Evolutionary conservation across 1,284 basidiomycete species (phyloP), one percentile per base, ranked within the genome.

Genomic region (Cutaneotrichosporon cavernicola): DNA sequence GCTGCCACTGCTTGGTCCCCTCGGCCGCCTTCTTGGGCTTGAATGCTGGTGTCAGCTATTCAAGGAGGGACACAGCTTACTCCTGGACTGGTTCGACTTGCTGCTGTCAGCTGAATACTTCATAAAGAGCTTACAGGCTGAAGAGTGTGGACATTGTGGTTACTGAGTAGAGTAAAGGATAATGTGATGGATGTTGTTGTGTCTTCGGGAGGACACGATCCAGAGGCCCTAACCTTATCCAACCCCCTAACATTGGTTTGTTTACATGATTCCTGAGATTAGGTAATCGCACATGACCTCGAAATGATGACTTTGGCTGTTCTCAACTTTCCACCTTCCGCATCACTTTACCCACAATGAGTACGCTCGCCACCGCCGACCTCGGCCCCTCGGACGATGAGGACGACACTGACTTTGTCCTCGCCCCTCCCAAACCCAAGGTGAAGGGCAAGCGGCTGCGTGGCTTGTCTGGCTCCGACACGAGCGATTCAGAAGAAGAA

Each of bases 11-110:
- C 80, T 96, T 97, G 38, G 94, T 96, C 47, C 94, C 94, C 79
- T 96, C 93, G 9, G 93, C 90, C 31, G 94, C 90, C 81, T 97
- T 94, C 82, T 92, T 93, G 50, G 94, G 94, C 79, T 96, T 96
- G 85, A 97, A 97, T n/a, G 94, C 80, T 81, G 63, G 13, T 11
- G 64, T 62, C 21, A 64, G 65, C 18, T 7, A 51, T n/a, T 5
- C 32, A 6, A n/a, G 1, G 5, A 6, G 9, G 2, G 7, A n/a
- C 22, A 13, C 18, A n/a, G 22, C 72, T 43, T 55, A 78, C 76
- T 78, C 64, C 74, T 62, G 14, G 76, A 76, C 66, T 76, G 76
- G 63, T 73, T 73, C 50, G 64, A 69, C 66, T 76, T 76, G 30
- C 75, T 78, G 70, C 31, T 40, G 65, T 75, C 68, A 75, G 72